phyloP scores from a whole-genome alignment of 345 rosid genomes.

The Nasturtium officinale region DNA sequence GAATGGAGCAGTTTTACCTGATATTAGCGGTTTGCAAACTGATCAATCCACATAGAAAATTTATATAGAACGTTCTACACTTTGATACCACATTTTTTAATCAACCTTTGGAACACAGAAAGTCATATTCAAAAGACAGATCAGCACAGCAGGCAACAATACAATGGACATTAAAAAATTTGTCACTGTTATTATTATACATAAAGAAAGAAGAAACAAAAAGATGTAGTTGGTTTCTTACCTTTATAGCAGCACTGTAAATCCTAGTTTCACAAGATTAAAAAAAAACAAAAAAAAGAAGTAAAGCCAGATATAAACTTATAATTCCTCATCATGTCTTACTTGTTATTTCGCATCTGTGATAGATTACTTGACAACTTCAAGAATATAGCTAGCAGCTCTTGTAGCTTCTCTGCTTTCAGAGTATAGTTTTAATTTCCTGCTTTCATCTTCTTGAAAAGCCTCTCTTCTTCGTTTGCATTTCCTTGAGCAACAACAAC shows the following conservation, averaged over 20 bases:
- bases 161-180: too few species aligned
- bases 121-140: not conserved
- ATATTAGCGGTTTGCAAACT: not conserved
- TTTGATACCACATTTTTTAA: not conserved
- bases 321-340: not conserved
- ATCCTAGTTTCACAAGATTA: not conserved
- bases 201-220: not conserved
- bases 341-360: not conserved
- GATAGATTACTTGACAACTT: not conserved
- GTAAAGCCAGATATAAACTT: not conserved
- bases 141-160: not conserved
- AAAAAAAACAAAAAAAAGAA: not conserved
- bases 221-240: not conserved
- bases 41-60: not conserved
- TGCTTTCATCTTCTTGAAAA: not conserved
- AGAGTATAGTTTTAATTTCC: too few species aligned
- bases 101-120: constrained; percentile 1
- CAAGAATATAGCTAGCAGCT: not conserved
- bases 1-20: too few species aligned
- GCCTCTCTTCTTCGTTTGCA: not conserved
- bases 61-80: too few species aligned
- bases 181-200: not conserved
- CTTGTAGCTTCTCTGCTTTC: not conserved
- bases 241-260: not conserved
- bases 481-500: not conserved